Evolutionary conservation across 805 yeast genomes (phyloP).

Genomic region (Zygosaccharomyces gambellarensis): DNA sequence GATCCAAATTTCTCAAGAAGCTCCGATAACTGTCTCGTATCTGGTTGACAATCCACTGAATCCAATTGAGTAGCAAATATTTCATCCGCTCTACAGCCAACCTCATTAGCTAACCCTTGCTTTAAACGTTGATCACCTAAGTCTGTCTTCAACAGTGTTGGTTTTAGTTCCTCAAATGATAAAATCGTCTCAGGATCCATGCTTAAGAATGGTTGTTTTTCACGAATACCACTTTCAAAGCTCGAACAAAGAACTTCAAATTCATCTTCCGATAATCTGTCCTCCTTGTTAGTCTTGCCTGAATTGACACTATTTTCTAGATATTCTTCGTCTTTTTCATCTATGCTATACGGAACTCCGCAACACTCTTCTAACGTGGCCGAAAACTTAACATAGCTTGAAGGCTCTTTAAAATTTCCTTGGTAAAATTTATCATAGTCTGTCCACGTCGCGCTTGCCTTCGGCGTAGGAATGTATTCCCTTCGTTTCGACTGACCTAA

Average conservation of each 20-base stretch:
- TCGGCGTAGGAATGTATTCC: slow-evolving; percentile 89
- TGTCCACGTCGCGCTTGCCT: slow-evolving; percentile 78
- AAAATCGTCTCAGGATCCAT: slow-evolving; percentile 80
- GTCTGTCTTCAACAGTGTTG: slow-evolving; percentile 42
- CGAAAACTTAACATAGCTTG: slow-evolving; percentile 77
- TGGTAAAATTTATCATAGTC: slow-evolving; percentile 70
- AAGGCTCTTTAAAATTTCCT: slow-evolving; percentile 65
- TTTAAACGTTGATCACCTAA: slow-evolving; percentile 49
- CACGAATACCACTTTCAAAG: slow-evolving; percentile 68
- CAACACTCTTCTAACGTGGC: slow-evolving; percentile 95
- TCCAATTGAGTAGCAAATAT: slow-evolving; percentile 56
- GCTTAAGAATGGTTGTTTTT: slow-evolving; percentile 80
- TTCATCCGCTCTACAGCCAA: slow-evolving; percentile 39
- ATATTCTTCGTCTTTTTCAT: slow-evolving; percentile 78
- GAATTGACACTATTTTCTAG: slow-evolving; percentile 42
- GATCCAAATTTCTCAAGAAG: slow-evolving; percentile 59
- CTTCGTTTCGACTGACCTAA: slow-evolving; percentile 41
- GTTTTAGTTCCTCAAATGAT: slow-evolving; percentile 61
- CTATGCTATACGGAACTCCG: slow-evolving; percentile 84
- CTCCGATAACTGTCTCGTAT: slow-evolving; percentile 42
- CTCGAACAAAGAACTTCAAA: slow-evolving; percentile 74
- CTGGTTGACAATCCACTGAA: slow-evolving; percentile 31
- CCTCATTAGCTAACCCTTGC: slow-evolving; percentile 50
- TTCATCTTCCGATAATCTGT: slow-evolving; percentile 67
- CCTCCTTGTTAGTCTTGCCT: slow-evolving; percentile 16